Conservation (phyloP, 2,329 filamentous ascomycete species). For the Ceratocystis harringtonii region DNA sequence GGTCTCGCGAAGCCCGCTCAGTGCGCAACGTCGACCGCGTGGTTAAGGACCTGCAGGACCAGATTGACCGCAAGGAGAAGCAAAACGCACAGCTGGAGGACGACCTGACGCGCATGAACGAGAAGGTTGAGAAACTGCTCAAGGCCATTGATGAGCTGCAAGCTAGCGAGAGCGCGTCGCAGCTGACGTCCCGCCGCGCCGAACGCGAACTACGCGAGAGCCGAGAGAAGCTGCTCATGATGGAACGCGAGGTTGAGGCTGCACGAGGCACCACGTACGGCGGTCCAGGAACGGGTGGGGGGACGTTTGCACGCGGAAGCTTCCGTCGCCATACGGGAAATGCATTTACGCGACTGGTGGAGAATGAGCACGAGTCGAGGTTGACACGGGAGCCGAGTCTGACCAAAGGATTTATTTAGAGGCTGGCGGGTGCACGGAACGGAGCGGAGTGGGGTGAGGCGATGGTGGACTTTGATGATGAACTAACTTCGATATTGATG, state of each 20-base stretch:
- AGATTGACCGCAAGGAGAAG: slow-evolving; percentile 89
- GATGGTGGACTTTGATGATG: neutral
- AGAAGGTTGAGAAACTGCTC: slow-evolving; percentile 81
- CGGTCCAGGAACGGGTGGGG: slow-evolving; percentile 21
- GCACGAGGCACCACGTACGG: slow-evolving; percentile 44
- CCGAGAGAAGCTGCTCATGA: slow-evolving; percentile 58
- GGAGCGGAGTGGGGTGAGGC: neutral
- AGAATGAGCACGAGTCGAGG: slow-evolving; percentile 38
- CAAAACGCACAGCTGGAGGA: slow-evolving; percentile 66
- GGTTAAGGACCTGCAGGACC: slow-evolving; percentile 81
- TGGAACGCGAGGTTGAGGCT: slow-evolving; percentile 80
- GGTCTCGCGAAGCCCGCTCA: slow-evolving; percentile 68
- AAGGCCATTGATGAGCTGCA: slow-evolving; percentile 89
- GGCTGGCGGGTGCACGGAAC: neutral
- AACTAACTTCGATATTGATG: neutral
- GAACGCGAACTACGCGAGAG: slow-evolving; percentile 86
- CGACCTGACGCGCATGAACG: slow-evolving; percentile 69
- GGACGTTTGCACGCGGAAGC: slow-evolving; percentile 32
- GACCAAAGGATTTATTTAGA: slow-evolving; percentile 62
- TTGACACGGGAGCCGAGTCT: slow-evolving; percentile 49
- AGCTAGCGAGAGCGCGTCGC: slow-evolving; percentile 64
- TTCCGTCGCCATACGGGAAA: slow-evolving; percentile 27
- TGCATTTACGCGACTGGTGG: slow-evolving; percentile 25
- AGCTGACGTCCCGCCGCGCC: slow-evolving; percentile 67
- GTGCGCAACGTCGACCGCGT: slow-evolving; percentile 86